phyloP scores from a whole-genome alignment of 139 green algal genomes.

The Asterochloris sp. region DNA sequence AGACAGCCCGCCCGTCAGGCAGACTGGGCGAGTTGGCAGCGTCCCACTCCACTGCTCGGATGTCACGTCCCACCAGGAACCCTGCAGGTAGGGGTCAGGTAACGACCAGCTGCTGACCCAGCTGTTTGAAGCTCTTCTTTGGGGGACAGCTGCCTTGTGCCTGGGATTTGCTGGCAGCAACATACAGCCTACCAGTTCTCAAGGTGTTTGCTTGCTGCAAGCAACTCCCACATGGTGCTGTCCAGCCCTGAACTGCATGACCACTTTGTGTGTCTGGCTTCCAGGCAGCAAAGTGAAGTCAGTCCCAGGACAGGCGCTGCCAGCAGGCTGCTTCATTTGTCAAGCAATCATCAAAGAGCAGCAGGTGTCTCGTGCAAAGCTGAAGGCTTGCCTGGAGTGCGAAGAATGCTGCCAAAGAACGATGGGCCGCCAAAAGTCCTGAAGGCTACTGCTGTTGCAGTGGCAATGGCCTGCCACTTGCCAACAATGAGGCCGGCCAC shows the following conservation, averaged over 20 bases:
- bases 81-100: background rate
- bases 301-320: background rate
- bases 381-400: slow-evolving; percentile 2
- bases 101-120: background rate
- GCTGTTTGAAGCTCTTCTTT: too few relatives aligned
- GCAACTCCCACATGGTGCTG: background rate
- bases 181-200: background rate
- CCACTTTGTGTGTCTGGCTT: background rate
- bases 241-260: background rate
- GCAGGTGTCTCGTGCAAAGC: background rate
- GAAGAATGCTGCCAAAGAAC: slow-evolving; percentile 10
- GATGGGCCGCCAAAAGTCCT: slow-evolving; percentile 12
- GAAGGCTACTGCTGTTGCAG: background rate
- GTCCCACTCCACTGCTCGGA: slow-evolving; percentile 21
- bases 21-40: background rate
- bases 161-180: background rate
- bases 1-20: background rate
- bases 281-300: background rate
- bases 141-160: background rate
- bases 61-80: slow-evolving; percentile 5
- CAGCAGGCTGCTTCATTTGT: background rate
- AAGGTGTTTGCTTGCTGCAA: background rate
- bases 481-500: slow-evolving; percentile 2
- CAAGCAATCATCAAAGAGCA: background rate
- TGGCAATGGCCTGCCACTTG: slow-evolving; percentile 18